phyloP scores from a whole-genome alignment of 352 stramenopile genomes.

The Phytophthora pini region DNA sequence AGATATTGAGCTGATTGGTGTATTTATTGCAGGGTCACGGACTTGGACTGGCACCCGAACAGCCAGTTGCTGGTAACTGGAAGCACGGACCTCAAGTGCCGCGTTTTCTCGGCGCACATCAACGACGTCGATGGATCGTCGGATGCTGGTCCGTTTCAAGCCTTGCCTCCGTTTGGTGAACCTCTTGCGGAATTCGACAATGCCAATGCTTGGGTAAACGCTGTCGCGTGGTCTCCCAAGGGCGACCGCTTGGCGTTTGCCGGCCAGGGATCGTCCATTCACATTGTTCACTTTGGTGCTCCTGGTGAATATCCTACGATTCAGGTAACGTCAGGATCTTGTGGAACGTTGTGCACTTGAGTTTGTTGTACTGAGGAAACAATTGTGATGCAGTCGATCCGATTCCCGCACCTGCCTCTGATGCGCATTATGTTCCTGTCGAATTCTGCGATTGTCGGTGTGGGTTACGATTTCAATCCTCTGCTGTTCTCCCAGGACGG shows the following conservation, averaged over 20 bases:
- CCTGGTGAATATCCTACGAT: constrained; percentile 77
- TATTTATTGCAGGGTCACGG: constrained; percentile 62
- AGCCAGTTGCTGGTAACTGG: constrained; percentile 92
- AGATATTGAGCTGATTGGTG: neutral
- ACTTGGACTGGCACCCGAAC: constrained; percentile 94
- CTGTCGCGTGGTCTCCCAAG: constrained; percentile 92
- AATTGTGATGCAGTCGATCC: constrained; percentile 71
- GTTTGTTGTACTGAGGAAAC: too few relatives aligned
- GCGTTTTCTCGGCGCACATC: constrained; percentile 92
- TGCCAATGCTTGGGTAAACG: constrained; percentile 91
- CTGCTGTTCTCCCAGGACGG: constrained; percentile 85
- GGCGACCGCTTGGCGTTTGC: constrained; percentile 91
- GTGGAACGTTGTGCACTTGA: neutral
- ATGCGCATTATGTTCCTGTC: constrained; percentile 89
- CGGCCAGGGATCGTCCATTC: constrained; percentile 91
- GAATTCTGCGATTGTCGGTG: constrained; percentile 88
- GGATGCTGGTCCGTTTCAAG: constrained; percentile 76
- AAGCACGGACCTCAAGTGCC: constrained; percentile 94
- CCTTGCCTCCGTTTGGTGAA: constrained; percentile 82
- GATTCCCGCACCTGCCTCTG: constrained; percentile 88
- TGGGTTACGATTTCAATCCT: constrained; percentile 93
- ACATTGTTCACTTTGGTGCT: constrained; percentile 88
- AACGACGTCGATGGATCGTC: constrained; percentile 79
- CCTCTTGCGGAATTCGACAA: constrained; percentile 88
- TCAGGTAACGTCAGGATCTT: constrained; percentile 42